Base-by-base conservation (phyloP, 2,329 filamentous ascomycete genomes). In the Teratosphaeriaceae sp. region DNA sequence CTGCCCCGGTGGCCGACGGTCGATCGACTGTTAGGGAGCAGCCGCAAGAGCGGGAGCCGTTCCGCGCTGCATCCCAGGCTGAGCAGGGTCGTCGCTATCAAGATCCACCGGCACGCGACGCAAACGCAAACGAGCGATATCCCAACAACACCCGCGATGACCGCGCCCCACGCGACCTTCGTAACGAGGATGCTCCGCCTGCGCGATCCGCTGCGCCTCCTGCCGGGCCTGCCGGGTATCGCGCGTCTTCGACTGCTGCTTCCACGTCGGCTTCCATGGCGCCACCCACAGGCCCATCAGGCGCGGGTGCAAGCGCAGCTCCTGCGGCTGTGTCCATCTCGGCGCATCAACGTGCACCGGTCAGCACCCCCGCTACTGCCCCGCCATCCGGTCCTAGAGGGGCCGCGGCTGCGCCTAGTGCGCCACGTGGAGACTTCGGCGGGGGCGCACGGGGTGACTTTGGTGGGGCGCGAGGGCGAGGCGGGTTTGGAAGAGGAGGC, bases 381-480 rank as follows among this genome's bases (percentile, higher is more conserved):
- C 55, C 60, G 21, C 59, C 59, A 5, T 63, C 66, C 40, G 60
- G 59, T 9, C 57, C 59, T 16, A 47, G 58, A 27, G 52, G 48
- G 13, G 51, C 45, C 18, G 64, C 16, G 12, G 13, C 19, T 2
- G 27, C 22, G 18, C 40, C 34, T 11, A 13, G 65, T 13, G 65
- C 67, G 5, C 63, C 66, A 21, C 57, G 57, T 40, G 69, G 68
- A 7, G 65, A 64, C 6, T 53, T 53, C 33, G 46, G 23, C 24
- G 29, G 40, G 15, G 44, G 47, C 29, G 49, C 42, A 20, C 36
- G 48, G 15, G 48, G 48, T n/a, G 55, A 52, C 21, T 56, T 52
- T 34, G 60, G 68, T 38, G 65, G 65, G 9, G 53, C 66, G 26
- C 61, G 66, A 35, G 65, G 65, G n/a, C n/a, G n/a, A n/a, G n/a